phyloP scores from a whole-genome alignment of 768 basidiomycete species.

The Panus rudis region DNA sequence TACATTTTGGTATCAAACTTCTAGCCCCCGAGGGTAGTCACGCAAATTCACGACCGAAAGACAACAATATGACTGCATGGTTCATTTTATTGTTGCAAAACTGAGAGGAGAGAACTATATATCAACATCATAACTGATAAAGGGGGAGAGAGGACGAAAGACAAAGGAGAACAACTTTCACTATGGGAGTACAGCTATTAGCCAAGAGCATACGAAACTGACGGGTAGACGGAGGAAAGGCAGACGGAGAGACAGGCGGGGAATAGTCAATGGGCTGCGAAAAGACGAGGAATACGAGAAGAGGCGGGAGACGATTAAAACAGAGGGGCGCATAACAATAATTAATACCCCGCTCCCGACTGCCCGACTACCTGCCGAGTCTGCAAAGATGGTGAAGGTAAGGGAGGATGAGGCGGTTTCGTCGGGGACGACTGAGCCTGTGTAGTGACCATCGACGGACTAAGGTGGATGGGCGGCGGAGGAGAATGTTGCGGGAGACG shows the following conservation, averaged over 20 bases:
- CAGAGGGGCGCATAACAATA: background rate
- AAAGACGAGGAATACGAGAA: background rate
- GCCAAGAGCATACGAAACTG: too few species aligned
- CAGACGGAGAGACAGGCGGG: background rate
- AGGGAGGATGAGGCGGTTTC: slow-evolving; percentile 21
- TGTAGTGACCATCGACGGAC: slow-evolving; percentile 17
- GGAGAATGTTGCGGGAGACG: slow-evolving; percentile 22
- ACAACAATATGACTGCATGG: too few species aligned
- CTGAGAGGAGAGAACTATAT: too few species aligned
- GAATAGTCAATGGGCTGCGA: background rate
- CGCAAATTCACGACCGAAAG: too few species aligned
- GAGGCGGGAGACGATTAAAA: background rate
- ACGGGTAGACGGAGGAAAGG: too few species aligned
- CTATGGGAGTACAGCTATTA: too few species aligned
- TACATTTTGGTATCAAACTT: too few species aligned
- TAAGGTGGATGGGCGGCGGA: slow-evolving; percentile 24
- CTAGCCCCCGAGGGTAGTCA: too few species aligned
- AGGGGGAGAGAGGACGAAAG: too few species aligned
- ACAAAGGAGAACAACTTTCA: too few species aligned
- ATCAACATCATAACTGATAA: too few species aligned
- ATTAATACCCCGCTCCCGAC: slow-evolving; percentile 12
- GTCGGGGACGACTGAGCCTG: slow-evolving; percentile 26
- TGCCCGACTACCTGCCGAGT: slow-evolving; percentile 25
- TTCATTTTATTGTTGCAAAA: too few species aligned
- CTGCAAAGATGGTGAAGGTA: slow-evolving; percentile 28